Evolutionary conservation across 352 stramenopile genomes (phyloP).

Genomic region (Elongisporangium anandrum): DNA sequence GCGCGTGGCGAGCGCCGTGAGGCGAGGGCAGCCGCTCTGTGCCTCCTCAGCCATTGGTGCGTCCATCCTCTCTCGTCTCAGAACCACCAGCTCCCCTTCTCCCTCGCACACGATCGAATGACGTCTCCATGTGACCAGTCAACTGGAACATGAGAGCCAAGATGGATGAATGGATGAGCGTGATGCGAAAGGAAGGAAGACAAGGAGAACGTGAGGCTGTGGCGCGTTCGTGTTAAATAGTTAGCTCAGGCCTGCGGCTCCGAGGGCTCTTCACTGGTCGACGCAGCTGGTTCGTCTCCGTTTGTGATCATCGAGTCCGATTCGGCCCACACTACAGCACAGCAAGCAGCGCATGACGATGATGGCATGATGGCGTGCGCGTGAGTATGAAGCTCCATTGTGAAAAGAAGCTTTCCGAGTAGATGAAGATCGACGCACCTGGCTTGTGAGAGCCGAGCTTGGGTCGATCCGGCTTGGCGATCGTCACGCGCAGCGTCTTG

Average conservation of each 20-base stretch:
- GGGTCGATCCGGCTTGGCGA: slow-evolving; percentile 82
- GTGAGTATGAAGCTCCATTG: neutral
- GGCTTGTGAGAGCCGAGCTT: slow-evolving; percentile 76
- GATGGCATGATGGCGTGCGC: neutral
- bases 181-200: neutral
- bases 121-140: neutral
- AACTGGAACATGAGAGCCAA: neutral
- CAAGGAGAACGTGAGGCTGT: neutral
- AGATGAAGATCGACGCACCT: slow-evolving; percentile 24
- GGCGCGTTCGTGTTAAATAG: neutral
- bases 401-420: neutral
- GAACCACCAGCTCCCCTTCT: neutral
- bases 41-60: neutral
- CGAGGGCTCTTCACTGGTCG: neutral
- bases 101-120: too few species aligned
- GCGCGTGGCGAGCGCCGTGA: neutral
- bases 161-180: neutral
- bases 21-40: neutral
- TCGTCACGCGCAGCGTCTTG: slow-evolving; percentile 87
- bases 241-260: neutral
- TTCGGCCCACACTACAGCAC: neutral
- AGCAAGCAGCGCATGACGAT: neutral
- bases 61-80: neutral
- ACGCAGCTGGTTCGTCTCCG: neutral
- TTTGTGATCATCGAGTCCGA: neutral